Evolutionary conservation across 148 eudicot genomes (phyloP).

Genomic region (Beta vulgaris): DNA sequence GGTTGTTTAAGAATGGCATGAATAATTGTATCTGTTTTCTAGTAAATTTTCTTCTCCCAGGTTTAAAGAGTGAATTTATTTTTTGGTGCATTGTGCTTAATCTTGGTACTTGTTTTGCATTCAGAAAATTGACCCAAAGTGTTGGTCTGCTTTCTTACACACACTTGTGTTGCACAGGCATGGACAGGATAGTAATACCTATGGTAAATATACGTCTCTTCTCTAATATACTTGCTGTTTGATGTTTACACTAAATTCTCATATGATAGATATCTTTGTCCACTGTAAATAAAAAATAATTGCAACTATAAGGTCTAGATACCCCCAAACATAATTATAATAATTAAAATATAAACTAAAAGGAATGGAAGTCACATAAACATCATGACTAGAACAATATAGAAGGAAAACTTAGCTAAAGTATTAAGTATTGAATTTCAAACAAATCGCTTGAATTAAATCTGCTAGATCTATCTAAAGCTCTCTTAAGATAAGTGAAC

Average conservation of each 20-base stretch:
- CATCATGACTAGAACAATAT: too few relatives aligned
- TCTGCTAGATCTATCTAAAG: too few relatives aligned
- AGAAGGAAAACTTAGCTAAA: too few relatives aligned
- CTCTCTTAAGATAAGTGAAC: too few relatives aligned
- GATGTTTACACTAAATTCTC: neutral
- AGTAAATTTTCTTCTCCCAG: too few relatives aligned
- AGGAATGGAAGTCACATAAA: too few relatives aligned
- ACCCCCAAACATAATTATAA: too few relatives aligned
- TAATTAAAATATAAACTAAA: too few relatives aligned
- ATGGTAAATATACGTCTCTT: slow-evolving; percentile 51
- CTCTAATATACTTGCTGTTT: neutral
- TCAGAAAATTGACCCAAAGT: slow-evolving; percentile 78
- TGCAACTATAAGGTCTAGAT: too few relatives aligned
- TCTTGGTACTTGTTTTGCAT: slow-evolving; percentile 15
- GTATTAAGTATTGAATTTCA: too few relatives aligned
- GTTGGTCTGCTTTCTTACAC: slow-evolving; percentile 87
- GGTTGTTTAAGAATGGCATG: neutral
- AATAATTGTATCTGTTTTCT: neutral
- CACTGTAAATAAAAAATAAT: too few relatives aligned
- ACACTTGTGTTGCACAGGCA: slow-evolving; percentile 58
- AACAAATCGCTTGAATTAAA: too few relatives aligned
- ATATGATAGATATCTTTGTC: neutral
- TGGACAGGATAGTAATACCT: slow-evolving; percentile 89
- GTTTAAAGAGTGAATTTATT: neutral
- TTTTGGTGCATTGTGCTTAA: neutral